Evolutionary conservation across 1,284 basidiomycete species (phyloP).

Genomic region (Trametes polyzona): DNA sequence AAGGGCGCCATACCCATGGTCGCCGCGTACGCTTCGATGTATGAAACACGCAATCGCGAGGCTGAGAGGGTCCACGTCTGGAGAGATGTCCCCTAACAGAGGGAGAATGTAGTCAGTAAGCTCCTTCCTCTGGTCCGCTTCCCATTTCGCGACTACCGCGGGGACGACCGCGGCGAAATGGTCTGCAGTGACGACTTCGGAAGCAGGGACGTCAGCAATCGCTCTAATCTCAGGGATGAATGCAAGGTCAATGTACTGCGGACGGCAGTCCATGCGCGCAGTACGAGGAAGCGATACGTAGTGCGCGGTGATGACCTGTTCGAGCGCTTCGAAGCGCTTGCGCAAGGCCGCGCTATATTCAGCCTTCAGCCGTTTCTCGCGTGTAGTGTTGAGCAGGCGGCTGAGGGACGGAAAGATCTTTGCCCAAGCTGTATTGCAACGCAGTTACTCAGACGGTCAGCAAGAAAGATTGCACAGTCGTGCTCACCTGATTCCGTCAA

Average conservation of each 20-base stretch:
- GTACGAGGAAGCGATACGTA: conserved; percentile 2
- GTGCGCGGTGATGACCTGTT: not conserved
- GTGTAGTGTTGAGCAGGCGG: not conserved
- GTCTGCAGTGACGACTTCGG: not conserved
- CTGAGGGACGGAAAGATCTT: not conserved
- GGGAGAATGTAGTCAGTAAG: not conserved
- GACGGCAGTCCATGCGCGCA: not conserved
- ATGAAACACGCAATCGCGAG: not conserved
- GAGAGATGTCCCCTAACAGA: not conserved
- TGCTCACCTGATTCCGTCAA: not conserved
- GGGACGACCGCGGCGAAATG: not conserved
- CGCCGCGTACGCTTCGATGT: too few relatives aligned
- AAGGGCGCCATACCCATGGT: not conserved
- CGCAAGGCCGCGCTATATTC: not conserved
- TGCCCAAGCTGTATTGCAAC: not conserved
- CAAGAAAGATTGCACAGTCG: too few relatives aligned
- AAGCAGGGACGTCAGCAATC: not conserved
- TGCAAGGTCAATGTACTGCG: conserved; percentile 7
- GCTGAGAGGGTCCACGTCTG: not conserved
- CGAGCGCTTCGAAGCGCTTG: not conserved
- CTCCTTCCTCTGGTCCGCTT: not conserved
- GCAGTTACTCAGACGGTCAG: not conserved
- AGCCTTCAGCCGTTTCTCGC: not conserved
- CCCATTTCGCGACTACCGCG: not conserved
- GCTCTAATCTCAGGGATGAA: not conserved